A percentile compares a stretch with the other conserved stretches of the same genome.
Evolutionary conservation across 2,329 filamentous ascomycete species (phyloP).

Genomic region (Alternaria sp.): DNA sequence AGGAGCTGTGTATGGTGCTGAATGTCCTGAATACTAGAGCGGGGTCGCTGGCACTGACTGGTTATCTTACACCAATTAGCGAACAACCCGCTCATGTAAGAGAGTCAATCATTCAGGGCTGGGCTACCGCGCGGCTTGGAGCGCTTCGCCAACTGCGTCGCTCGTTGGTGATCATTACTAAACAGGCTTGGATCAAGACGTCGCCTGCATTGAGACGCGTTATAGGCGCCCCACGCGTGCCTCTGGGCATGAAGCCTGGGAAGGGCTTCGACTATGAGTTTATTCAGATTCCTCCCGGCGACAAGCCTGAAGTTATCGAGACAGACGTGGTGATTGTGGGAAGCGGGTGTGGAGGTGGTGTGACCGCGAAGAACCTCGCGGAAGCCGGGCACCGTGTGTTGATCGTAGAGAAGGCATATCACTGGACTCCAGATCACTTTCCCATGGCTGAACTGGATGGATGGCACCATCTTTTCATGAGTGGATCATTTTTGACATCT

Average conservation of each 20-base stretch:
- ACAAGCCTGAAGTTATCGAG: conserved; percentile 68
- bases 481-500: conserved; percentile 67
- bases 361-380: conserved; percentile 81
- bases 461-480: conserved; percentile 73
- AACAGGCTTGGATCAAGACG: conserved; percentile 65
- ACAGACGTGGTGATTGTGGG: conserved; percentile 88
- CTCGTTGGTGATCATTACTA: conserved; percentile 63
- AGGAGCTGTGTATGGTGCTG: conserved; percentile 62
- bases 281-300: conserved; percentile 66
- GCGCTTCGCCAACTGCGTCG: conserved; percentile 66
- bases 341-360: conserved; percentile 85
- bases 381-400: conserved; percentile 79
- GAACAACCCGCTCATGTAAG: conserved; percentile 68
- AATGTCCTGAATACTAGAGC: conserved; percentile 65
- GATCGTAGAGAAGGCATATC: conserved; percentile 83
- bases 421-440: conserved; percentile 75
- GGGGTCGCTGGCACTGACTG: conserved; percentile 72
- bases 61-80: conserved; percentile 69
- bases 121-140: conserved; percentile 67
- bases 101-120: conserved; percentile 69
- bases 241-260: conserved; percentile 63
- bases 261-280: conserved; percentile 68
- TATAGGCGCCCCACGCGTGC: conserved; percentile 66
- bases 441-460: conserved; percentile 75
- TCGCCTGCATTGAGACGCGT: conserved; percentile 65